Evolutionary conservation across 1,284 basidiomycete species (phyloP), one percentile per base, ranked within the genome.

Genomic region (Cutaneotrichosporon daszewskae): DNA sequence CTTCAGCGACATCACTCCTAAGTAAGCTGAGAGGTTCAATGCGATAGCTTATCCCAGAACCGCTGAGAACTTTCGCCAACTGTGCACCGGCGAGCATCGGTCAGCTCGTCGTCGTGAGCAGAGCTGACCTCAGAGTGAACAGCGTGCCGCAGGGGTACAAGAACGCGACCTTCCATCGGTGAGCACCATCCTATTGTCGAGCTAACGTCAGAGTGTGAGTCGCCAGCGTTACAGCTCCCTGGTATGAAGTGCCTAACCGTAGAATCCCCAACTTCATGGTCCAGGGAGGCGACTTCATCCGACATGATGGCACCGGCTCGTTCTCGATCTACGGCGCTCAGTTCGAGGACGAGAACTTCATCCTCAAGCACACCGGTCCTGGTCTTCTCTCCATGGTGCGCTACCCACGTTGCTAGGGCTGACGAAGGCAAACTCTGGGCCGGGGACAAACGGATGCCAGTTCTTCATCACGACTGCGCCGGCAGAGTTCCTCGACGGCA

Each of bases 391-490:
- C 87, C 17, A 92, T 92, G 88, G 87, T 82, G 55, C 39, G 75
- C 27, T 12, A 24, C 16, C 12, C 6, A 1, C 1, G 1, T 4
- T 28, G 9, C 8, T 19, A 2, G 9, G 3, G 28, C 28, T 31
- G 28, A 31, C 8, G n/a, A 7, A 91, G 88, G 90, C 90, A 1
- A 95, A 95, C 69, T 92, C 89, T 0, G 90, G 90, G 3, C 79
- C 84, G 1, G 84, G 87, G 61, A 92, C 90, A 5, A 95, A 96
- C 60, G 91, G 91, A 3, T 94, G 87, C 14, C 59, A 95, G 82
- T 98, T 98, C 76, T 98, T 98, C 76, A 85, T 98, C 61, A 98
- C 94, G 0, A 90, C 87, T 0, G 88, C 84, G 13, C 85, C 87
- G 47, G 92, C 90, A 52, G 86, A 90, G 55, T 98, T 97, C 68